A percentile compares a stretch with the other conserved stretches of the same genome.
Evolutionary conservation across 371 early-diverging fungal species (phyloP).

Genomic region (Lichtheimia hyalospora): DNA sequence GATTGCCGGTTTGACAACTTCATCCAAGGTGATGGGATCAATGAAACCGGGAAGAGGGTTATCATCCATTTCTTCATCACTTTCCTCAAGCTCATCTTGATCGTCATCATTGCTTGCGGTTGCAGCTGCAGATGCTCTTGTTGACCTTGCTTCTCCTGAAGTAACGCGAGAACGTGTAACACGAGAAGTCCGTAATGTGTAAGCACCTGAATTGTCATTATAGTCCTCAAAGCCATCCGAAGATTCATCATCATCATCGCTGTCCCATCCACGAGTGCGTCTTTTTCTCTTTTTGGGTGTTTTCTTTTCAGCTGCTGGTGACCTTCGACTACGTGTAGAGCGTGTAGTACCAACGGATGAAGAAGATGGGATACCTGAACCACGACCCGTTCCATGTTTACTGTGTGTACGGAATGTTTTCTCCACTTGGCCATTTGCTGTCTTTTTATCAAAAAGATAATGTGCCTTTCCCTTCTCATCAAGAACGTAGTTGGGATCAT

Average conservation of each 20-base stretch:
- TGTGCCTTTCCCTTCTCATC: conserved; percentile 88
- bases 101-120: neutral
- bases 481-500: conserved; percentile 88
- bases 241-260: conserved; percentile 44
- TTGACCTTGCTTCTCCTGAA: conserved; percentile 1
- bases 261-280: conserved; percentile 29
- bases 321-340: neutral
- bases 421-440: conserved; percentile 74
- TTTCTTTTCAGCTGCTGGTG: conserved; percentile 11
- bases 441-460: conserved; percentile 84
- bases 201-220: conserved; percentile 61
- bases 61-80: neutral
- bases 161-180: conserved; percentile 16
- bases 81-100: conserved; percentile 1
- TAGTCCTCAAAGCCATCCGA: conserved; percentile 54
- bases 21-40: conserved; percentile 92
- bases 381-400: conserved; percentile 40
- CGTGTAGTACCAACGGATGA: conserved; percentile 4
- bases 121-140: neutral
- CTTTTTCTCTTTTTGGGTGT: conserved; percentile 23
- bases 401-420: conserved; percentile 80
- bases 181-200: conserved; percentile 30
- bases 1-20: conserved; percentile 90
- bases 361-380: conserved; percentile 13
- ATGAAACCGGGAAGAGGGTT: conserved; percentile 91